Conservation (phyloP, 768 basidiomycete species). For the Daedaleopsis sinensis region DNA sequence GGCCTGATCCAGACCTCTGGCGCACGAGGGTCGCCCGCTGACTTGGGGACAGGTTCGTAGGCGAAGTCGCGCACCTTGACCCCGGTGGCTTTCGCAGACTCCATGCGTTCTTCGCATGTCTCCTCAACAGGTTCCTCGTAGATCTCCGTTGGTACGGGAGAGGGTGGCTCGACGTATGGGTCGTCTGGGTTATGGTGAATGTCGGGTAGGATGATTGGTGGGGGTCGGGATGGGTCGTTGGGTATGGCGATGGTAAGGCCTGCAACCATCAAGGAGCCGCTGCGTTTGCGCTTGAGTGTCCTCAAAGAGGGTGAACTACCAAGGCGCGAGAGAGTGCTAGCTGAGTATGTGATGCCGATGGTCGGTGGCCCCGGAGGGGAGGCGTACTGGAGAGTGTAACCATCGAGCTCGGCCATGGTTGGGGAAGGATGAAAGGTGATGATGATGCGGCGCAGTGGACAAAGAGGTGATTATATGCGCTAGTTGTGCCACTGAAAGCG, state of each 20-base stretch:
- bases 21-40: slow-evolving; percentile 11
- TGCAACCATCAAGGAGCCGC: slow-evolving; percentile 6
- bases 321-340: slow-evolving; percentile 7
- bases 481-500: neutral
- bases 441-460: neutral
- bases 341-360: slow-evolving; percentile 12
- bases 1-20: slow-evolving; percentile 32
- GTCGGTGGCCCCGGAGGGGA: slow-evolving; percentile 6
- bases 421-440: slow-evolving; percentile 1
- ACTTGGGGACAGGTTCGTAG: slow-evolving; percentile 21
- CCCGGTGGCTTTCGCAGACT: slow-evolving; percentile 23
- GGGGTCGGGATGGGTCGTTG: neutral
- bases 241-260: slow-evolving; percentile 10
- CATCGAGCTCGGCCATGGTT: slow-evolving; percentile 11
- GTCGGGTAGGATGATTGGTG: slow-evolving; percentile 15
- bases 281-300: slow-evolving; percentile 17
- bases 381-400: slow-evolving; percentile 6
- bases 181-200: slow-evolving; percentile 2
- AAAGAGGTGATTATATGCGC: neutral
- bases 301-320: neutral
- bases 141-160: slow-evolving; percentile 34
- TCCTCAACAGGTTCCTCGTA: slow-evolving; percentile 14
- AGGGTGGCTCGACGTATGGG: slow-evolving; percentile 17
- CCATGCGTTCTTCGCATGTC: slow-evolving; percentile 20
- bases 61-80: slow-evolving; percentile 39